Evolutionary conservation across 2,329 filamentous ascomycete genomes (phyloP).

Genomic region (Talaromyces sp.): DNA sequence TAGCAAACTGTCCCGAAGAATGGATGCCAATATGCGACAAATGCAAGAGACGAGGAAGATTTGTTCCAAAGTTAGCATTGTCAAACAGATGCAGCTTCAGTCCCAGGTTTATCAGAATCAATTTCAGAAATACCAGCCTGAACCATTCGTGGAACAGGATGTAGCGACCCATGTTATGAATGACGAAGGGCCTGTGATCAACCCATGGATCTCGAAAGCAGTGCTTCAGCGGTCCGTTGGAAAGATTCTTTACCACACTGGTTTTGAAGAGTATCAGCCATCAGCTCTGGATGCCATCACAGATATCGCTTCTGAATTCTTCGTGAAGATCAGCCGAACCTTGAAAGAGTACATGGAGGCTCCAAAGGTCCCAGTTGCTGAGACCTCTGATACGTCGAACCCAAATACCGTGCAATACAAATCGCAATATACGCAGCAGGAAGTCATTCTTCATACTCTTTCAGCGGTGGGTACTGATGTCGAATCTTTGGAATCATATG

Average conservation of each 20-base stretch:
- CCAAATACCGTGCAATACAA: slow-evolving; percentile 51
- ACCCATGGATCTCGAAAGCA: slow-evolving; percentile 74
- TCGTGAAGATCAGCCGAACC: slow-evolving; percentile 75
- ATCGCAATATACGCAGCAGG: slow-evolving; percentile 74
- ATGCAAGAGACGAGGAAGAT: slow-evolving; percentile 97
- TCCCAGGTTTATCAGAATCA: slow-evolving; percentile 97
- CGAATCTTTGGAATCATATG: slow-evolving; percentile 77
- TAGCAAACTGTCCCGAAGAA: slow-evolving; percentile 71
- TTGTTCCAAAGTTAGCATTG: slow-evolving; percentile 92
- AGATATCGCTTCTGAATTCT: slow-evolving; percentile 85
- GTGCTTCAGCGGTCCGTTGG: slow-evolving; percentile 87
- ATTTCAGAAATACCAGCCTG: slow-evolving; percentile 92
- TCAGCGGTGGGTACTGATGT: slow-evolving; percentile 81
- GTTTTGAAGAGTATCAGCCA: slow-evolving; percentile 95
- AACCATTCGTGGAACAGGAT: slow-evolving; percentile 83
- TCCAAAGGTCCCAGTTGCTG: slow-evolving; percentile 65
- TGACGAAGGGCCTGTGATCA: slow-evolving; percentile 85
- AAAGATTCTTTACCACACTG: slow-evolving; percentile 92
- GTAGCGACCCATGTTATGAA: slow-evolving; percentile 85
- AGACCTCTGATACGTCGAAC: slow-evolving; percentile 48
- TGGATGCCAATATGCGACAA: slow-evolving; percentile 88
- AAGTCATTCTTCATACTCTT: slow-evolving; percentile 82
- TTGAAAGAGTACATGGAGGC: slow-evolving; percentile 81
- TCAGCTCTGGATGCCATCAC: slow-evolving; percentile 88
- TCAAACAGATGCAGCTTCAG: slow-evolving; percentile 99